A percentile compares a stretch with the other conserved stretches of the same genome.
These are phyloP conservation scores for Starmerella bacillaris DNA, from an alignment of 805 yeast genomes.

Conservation along the genomic window DNA sequence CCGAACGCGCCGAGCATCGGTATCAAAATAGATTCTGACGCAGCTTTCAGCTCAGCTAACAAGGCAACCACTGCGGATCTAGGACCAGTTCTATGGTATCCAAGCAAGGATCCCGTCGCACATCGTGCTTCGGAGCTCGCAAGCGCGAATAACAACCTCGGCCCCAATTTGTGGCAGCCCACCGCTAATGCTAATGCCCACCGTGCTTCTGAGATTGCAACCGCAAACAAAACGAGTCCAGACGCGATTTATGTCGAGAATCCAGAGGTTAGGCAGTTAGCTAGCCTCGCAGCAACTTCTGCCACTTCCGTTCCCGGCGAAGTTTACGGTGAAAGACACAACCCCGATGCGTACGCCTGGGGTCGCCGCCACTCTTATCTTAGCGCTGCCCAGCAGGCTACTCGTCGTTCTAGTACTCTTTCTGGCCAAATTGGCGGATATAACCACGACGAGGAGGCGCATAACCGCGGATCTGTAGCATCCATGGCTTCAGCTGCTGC, in stretches of 20 bases:
- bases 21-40: conserved; percentile 17
- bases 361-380: conserved; percentile 3
- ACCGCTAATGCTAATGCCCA: conserved; percentile 19
- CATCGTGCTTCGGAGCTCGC: conserved; percentile 25
- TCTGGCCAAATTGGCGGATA: too few species aligned
- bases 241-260: conserved; percentile 10
- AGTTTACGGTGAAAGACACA: conserved; percentile 21
- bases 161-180: conserved; percentile 24
- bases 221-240: not conserved
- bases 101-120: conserved; percentile 19
- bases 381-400: too few species aligned
- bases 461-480: too few species aligned
- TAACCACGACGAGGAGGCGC: too few species aligned
- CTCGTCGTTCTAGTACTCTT: too few species aligned
- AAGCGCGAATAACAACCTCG: conserved; percentile 18
- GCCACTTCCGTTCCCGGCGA: conserved; percentile 20
- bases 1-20: conserved; percentile 26
- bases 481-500: too few species aligned
- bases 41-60: conserved; percentile 22
- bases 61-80: conserved; percentile 21
- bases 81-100: conserved; percentile 23
- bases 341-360: conserved; percentile 24
- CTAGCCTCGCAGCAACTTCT: conserved; percentile 22
- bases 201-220: conserved; percentile 24
- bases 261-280: conserved; percentile 11